Evolutionary conservation across 1,284 basidiomycete genomes (phyloP), one percentile per base, ranked within the genome.

Genomic region (Ustilago esculenta): DNA sequence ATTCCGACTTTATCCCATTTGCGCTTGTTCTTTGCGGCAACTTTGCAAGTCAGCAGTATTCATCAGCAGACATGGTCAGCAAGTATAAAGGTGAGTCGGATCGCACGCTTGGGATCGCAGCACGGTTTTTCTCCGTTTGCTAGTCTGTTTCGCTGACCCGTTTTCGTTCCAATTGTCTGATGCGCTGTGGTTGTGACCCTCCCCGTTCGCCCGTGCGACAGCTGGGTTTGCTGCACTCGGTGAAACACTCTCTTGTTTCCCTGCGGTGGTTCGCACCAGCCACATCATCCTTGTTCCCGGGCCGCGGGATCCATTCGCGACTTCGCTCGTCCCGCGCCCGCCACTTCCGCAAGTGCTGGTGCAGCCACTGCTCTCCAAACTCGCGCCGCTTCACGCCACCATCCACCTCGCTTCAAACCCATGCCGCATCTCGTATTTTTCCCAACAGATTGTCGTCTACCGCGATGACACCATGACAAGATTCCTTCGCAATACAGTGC

Each of bases 251-350:
- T 84, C 88, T 5, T 86, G 88, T 4, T 95, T 94, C 76, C 90
- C 92, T 2, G 79, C 85, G 23, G 88, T 98, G 44, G 87, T 89
- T 14, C 87, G 88, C 9, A 85, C 84, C 33, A 93, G 92, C 1
- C 92, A 96, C 78, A 95, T 98, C 82, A 87, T 98, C 48, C 88
- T 98, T 68, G 90, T 98, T 12, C 95, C 95, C 2, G 95, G 96
- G 0, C 94, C 96, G 1, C 84, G 91, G 42, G 95, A 98, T 83
- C 87, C 96, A 6, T 87, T 85, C 83, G 47, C 73, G 2, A 79
- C 83, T 15, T 56, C 86, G 87, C 55, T 91, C 88, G 84, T 97
- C 3, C 95, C 95, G 12, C 88, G 92, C 15, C 73, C 69, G 5
- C 47, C 68, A 7, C 51, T 81, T 7, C 72, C 79, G 1, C 87